Evolutionary conservation across 225 moss, liverwort and hornwort species (phyloP).

Genomic region (Bryoerythrophyllum caledonicum): DNA sequence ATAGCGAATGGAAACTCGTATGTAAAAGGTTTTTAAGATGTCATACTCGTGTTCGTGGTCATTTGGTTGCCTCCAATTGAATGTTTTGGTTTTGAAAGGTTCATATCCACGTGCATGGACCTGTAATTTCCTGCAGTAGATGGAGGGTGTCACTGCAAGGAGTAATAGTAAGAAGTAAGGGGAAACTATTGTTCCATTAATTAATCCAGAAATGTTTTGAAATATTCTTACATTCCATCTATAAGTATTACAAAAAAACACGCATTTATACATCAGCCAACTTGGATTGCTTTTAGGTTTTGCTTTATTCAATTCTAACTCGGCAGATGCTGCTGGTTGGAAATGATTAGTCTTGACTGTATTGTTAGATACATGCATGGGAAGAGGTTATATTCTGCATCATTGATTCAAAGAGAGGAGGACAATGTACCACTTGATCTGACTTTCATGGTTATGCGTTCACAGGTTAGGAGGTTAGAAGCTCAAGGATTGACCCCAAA

Average conservation of each 20-base stretch:
- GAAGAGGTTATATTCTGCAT: background rate
- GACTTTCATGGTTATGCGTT: conserved; percentile 19
- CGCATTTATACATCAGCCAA: background rate
- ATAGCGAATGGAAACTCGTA: background rate
- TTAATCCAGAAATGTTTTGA: background rate
- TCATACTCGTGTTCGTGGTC: background rate
- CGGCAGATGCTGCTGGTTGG: background rate
- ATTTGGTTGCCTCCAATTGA: background rate
- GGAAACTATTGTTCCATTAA: background rate
- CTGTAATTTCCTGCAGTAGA: background rate
- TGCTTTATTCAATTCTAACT: background rate
- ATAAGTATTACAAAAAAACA: background rate
- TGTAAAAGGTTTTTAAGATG: background rate
- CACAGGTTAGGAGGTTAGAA: conserved; percentile 90
- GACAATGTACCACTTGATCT: conserved; percentile 1
- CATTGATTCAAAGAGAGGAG: background rate
- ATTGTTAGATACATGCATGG: background rate
- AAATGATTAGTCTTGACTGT: background rate
- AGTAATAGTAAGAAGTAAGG: background rate
- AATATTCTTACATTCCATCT: background rate
- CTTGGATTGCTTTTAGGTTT: background rate
- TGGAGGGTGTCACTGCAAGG: background rate
- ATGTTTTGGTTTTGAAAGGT: background rate
- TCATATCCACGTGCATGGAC: background rate
- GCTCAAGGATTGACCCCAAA: conserved; percentile 91